phyloP scores from a whole-genome alignment of 352 stramenopile species.

The Phytophthora fragariae region DNA sequence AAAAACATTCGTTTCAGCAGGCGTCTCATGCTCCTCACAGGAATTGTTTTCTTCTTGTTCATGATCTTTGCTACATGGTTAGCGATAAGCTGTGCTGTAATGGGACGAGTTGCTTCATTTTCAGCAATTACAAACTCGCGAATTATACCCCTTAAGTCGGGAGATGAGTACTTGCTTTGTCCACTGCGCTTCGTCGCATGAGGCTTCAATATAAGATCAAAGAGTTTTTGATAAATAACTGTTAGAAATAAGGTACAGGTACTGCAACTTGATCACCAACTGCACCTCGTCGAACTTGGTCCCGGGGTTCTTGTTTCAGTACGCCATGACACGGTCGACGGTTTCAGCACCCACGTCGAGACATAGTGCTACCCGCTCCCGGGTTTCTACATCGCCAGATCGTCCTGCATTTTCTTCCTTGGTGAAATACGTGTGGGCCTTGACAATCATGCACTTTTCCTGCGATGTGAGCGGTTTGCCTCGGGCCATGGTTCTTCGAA shows the following conservation, averaged over 20 bases:
- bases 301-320: conserved; percentile 16
- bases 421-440: conserved; percentile 8
- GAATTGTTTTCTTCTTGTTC: conserved; percentile 3
- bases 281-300: conserved; percentile 12
- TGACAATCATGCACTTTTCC: conserved; percentile 10
- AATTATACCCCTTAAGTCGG: neutral
- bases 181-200: conserved; percentile 1
- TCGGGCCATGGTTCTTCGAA: neutral
- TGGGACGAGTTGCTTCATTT: conserved; percentile 15
- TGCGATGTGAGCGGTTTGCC: neutral
- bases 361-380: conserved; percentile 5
- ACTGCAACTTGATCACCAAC: neutral
- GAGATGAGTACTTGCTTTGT: conserved; percentile 10
- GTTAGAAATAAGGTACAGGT: too few relatives aligned
- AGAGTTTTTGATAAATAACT: neutral
- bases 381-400: neutral
- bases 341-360: neutral
- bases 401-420: conserved; percentile 7
- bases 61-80: conserved; percentile 13
- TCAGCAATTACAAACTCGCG: conserved; percentile 12
- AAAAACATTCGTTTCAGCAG: conserved; percentile 13
- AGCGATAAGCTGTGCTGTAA: conserved; percentile 15
- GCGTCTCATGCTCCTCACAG: conserved; percentile 7
- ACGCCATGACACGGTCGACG: conserved; percentile 7
- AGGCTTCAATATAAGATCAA: conserved; percentile 12